A percentile compares a stretch with the other conserved stretches of the same genome.
Evolutionary conservation across 73 alveolate genomes (phyloP).

Genomic region (Paramecium octaurelia): DNA sequence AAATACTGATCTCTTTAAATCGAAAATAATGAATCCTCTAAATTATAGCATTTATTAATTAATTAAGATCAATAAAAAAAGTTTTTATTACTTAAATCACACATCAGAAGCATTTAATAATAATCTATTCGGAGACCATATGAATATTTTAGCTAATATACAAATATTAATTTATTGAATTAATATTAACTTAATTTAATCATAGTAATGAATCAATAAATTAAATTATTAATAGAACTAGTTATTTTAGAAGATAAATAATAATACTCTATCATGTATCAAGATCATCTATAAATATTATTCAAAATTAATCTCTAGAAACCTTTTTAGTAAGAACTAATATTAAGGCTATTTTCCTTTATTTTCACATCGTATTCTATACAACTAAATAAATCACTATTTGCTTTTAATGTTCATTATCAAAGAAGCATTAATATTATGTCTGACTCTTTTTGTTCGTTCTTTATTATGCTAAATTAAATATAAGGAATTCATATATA

Average conservation of each 20-base stretch:
- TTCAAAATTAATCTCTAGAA: too few relatives aligned
- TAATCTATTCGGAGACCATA: background rate
- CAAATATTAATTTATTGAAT: background rate
- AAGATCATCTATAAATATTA: background rate
- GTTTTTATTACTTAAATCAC: background rate
- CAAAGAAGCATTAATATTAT: too few relatives aligned
- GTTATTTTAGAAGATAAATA: too few relatives aligned
- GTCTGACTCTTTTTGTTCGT: too few relatives aligned
- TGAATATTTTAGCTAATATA: background rate
- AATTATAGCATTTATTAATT: background rate
- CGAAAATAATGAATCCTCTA: background rate
- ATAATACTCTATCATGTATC: too few relatives aligned
- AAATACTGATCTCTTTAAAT: background rate
- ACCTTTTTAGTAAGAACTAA: too few relatives aligned
- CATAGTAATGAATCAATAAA: background rate
- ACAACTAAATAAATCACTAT: too few relatives aligned
- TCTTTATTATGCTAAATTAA: too few relatives aligned
- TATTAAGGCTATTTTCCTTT: too few relatives aligned
- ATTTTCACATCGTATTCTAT: too few relatives aligned
- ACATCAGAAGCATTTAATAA: background rate
- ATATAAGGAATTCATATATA: background rate
- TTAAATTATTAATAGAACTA: background rate
- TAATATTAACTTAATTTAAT: background rate
- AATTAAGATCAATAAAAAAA: background rate
- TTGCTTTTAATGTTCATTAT: too few relatives aligned